Evolutionary conservation across 148 eudicot genomes (phyloP).

Genomic region (Dianthus caryophyllus): DNA sequence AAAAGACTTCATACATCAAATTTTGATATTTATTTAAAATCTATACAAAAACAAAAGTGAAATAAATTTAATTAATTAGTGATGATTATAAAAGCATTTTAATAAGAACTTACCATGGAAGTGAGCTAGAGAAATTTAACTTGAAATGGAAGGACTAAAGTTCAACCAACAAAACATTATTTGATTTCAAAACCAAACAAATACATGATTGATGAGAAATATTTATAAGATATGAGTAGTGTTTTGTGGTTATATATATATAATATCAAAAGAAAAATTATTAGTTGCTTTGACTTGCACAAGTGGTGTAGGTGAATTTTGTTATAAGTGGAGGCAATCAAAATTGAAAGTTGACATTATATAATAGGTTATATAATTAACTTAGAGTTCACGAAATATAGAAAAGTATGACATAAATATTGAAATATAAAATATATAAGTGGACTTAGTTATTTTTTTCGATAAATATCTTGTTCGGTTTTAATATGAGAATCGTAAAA

Average conservation of each 20-base stretch:
- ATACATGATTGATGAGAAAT: conserved; percentile 1
- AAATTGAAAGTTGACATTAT: not conserved
- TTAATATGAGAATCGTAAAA: too few relatives aligned
- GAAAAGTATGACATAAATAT: too few relatives aligned
- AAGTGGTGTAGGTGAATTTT: conserved; percentile 11
- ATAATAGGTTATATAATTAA: not conserved
- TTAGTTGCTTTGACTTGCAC: conserved; percentile 20
- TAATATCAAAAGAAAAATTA: not conserved
- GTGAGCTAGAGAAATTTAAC: not conserved
- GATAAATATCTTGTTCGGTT: too few relatives aligned
- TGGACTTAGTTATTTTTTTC: too few relatives aligned
- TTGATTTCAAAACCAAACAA: conserved; percentile 14
- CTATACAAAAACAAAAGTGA: too few relatives aligned
- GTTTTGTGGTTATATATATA: not conserved
- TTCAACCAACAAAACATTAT: too few relatives aligned
- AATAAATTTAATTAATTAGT: too few relatives aligned
- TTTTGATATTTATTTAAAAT: too few relatives aligned
- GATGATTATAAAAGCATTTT: too few relatives aligned
- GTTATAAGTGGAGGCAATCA: not conserved
- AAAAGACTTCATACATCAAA: too few relatives aligned
- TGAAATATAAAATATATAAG: too few relatives aligned
- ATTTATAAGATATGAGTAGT: not conserved
- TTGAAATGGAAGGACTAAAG: too few relatives aligned
- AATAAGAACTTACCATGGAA: conserved; percentile 11
- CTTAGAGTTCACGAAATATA: conserved; percentile 23